Evolutionary conservation across 805 yeast genomes (phyloP).

Genomic region (Lachancea thermotolerans): DNA sequence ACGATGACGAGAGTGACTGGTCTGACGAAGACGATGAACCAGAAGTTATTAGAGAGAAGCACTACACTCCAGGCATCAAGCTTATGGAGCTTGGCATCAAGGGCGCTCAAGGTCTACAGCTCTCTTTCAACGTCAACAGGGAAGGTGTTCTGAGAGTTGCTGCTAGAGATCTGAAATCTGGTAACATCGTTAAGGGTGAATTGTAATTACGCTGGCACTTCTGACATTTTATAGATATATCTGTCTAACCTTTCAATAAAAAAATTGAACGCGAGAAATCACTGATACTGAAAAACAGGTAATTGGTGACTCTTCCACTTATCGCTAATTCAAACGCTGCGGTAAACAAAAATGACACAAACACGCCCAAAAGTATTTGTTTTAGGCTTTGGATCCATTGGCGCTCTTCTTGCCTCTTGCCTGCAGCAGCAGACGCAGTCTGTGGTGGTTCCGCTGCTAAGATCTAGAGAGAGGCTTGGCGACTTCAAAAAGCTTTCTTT

Average conservation of each 20-base stretch:
- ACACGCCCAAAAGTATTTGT: constrained; percentile 23
- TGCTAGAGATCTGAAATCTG: constrained; percentile 58
- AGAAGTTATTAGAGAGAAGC: constrained; percentile 71
- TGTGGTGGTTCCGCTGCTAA: constrained; percentile 27
- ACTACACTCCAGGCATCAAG: constrained; percentile 62
- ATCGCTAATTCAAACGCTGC: background rate
- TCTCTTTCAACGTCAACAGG: constrained; percentile 47
- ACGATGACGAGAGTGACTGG: constrained; percentile 43
- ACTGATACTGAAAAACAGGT: too few relatives aligned
- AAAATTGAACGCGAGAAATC: too few relatives aligned
- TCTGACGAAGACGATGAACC: constrained; percentile 78
- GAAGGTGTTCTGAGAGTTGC: constrained; percentile 53
- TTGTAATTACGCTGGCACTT: constrained; percentile 12
- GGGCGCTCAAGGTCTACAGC: constrained; percentile 64
- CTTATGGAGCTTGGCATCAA: constrained; percentile 74
- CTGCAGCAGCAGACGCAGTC: constrained; percentile 19
- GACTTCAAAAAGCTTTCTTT: constrained; percentile 19
- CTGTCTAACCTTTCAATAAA: background rate
- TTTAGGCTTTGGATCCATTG: constrained; percentile 33
- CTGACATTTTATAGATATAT: constrained; percentile 1
- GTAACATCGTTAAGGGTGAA: constrained; percentile 52
- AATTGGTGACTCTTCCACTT: too few relatives aligned
- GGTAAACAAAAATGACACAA: constrained; percentile 12
- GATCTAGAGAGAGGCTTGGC: constrained; percentile 22
- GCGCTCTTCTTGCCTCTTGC: constrained; percentile 27